These are phyloP conservation scores for Lasiodiplodia sp. DNA, from an alignment of 2,329 filamentous ascomycete genomes.

Conservation along the genomic window DNA sequence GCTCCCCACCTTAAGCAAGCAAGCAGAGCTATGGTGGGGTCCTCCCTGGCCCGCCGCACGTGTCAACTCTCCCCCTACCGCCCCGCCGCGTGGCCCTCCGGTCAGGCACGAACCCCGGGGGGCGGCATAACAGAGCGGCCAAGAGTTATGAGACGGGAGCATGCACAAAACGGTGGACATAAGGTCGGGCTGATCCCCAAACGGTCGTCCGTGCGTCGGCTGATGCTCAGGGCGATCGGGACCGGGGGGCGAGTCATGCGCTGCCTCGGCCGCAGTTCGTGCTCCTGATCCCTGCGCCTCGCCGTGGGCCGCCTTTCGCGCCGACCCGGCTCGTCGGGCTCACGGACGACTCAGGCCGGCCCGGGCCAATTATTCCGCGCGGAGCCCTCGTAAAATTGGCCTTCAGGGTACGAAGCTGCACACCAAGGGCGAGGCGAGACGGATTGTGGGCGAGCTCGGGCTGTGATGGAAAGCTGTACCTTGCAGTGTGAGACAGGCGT, in stretches of 20 bases:
- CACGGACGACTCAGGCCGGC: not conserved
- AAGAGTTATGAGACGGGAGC: not conserved
- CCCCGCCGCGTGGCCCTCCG: not conserved
- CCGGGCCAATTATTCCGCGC: not conserved
- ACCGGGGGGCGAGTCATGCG: conserved; percentile 6
- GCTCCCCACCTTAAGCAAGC: conserved; percentile 7
- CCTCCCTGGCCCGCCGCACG: not conserved
- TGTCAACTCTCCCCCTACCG: not conserved
- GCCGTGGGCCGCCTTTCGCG: not conserved
- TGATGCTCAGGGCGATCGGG: not conserved
- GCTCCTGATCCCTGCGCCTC: not conserved
- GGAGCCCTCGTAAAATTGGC: not conserved
- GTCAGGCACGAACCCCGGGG: not conserved
- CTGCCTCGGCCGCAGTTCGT: not conserved
- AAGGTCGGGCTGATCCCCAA: not conserved
- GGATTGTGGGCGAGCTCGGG: not conserved
- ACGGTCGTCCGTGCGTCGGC: not conserved
- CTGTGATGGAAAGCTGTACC: not conserved
- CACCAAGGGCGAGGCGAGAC: not conserved
- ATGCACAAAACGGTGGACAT: conserved; percentile 7
- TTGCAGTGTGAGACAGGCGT: not conserved
- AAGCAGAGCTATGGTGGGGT: conserved; percentile 3
- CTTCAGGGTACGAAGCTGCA: not conserved
- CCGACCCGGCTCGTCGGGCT: not conserved
- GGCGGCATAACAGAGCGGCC: not conserved